A percentile compares a stretch with the other conserved stretches of the same genome.
phyloP scores from a whole-genome alignment of 306 rosid species.

The Inga leiocalycina region DNA sequence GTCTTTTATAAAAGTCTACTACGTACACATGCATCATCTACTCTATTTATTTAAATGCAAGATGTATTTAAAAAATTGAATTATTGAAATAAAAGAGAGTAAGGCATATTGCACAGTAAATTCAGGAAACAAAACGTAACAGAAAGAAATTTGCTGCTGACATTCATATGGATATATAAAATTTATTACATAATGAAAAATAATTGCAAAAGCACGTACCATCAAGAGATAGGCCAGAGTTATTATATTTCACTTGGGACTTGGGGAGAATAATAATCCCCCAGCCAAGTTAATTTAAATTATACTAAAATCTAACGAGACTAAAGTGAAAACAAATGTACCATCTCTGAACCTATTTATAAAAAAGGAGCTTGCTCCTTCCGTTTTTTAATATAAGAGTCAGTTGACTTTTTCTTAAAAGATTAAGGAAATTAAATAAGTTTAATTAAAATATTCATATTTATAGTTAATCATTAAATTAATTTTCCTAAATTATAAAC shows the following conservation, averaged over 20 bases:
- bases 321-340: neutral
- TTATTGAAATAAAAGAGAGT: neutral
- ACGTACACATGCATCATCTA: neutral
- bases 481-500: no score
- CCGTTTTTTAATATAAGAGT: no score
- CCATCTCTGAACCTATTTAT: neutral
- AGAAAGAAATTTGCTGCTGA: neutral
- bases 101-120: neutral
- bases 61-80: neutral
- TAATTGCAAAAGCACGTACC: neutral
- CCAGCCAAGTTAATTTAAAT: neutral
- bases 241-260: neutral
- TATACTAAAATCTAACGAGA: neutral
- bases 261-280: neutral
- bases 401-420: no score
- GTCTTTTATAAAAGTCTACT: no score
- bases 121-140: neutral
- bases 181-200: neutral
- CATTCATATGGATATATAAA: neutral
- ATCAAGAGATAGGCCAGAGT: neutral
- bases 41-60: neutral
- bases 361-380: no score
- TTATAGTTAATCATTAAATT: no score
- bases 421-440: no score
- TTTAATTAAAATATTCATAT: no score